phyloP scores from a whole-genome alignment of 768 basidiomycete genomes.

The Tricholoma sp. region DNA sequence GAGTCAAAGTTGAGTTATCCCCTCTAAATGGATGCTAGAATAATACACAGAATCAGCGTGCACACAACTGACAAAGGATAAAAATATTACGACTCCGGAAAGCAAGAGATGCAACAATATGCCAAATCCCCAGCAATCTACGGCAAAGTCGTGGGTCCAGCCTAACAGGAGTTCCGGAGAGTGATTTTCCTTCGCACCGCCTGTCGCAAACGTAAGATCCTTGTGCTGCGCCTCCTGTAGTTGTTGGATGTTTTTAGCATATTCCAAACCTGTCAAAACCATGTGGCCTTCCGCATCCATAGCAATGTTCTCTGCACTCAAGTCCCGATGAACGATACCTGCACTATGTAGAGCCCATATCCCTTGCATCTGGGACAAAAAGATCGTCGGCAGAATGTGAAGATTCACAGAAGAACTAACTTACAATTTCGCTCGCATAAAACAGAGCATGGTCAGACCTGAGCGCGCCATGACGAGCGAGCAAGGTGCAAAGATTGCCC shows the following conservation, averaged over 20 bases:
- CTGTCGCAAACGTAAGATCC: neutral
- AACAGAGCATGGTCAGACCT: conserved; percentile 30
- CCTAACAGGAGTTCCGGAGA: conserved; percentile 53
- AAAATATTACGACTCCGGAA: conserved; percentile 35
- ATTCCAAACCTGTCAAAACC: conserved; percentile 13
- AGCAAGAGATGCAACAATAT: conserved; percentile 46
- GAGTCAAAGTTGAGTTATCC: conserved; percentile 14
- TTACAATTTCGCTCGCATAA: conserved; percentile 47
- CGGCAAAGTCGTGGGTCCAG: conserved; percentile 47
- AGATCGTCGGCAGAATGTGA: neutral
- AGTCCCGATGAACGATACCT: conserved; percentile 42
- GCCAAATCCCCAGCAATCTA: conserved; percentile 61
- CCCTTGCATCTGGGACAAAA: conserved; percentile 30
- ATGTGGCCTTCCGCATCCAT: conserved; percentile 43
- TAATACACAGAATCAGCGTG: neutral
- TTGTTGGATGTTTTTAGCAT: conserved; percentile 5
- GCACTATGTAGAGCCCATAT: conserved; percentile 38
- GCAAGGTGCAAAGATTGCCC: conserved; percentile 17
- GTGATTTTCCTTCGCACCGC: conserved; percentile 23
- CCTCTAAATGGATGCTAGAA: conserved; percentile 37
- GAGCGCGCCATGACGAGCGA: conserved; percentile 29
- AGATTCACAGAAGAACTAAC: conserved; percentile 6
- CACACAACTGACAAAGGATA: neutral
- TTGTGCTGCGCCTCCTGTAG: conserved; percentile 7
- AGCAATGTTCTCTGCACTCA: conserved; percentile 40